A percentile compares a stretch with the other conserved stretches of the same genome.
Evolutionary conservation across 2,329 filamentous ascomycete genomes (phyloP).

Genomic region (Hypoxylon sp.): DNA sequence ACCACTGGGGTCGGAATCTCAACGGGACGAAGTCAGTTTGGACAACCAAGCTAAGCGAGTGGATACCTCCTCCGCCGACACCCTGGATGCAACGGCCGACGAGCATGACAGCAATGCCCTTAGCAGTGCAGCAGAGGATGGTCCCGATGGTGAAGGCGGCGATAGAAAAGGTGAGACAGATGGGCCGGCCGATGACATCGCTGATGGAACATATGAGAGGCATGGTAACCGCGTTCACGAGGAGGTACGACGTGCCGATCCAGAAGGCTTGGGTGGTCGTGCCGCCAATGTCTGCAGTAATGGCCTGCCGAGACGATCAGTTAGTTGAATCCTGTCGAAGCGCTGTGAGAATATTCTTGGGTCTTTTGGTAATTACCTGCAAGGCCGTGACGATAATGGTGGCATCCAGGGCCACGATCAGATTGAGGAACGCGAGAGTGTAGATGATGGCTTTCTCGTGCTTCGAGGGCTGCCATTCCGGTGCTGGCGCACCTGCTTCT

Average conservation of each 20-base stretch:
- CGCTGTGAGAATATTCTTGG: not conserved
- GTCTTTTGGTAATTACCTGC: constrained; percentile 23
- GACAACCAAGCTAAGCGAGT: constrained; percentile 51
- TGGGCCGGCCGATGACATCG: constrained; percentile 21
- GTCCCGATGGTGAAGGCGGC: constrained; percentile 54
- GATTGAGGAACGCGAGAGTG: constrained; percentile 35
- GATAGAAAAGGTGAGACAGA: constrained; percentile 47
- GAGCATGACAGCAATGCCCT: constrained; percentile 47
- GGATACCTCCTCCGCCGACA: constrained; percentile 52
- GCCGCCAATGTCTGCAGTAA: constrained; percentile 33
- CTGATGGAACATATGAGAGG: constrained; percentile 26
- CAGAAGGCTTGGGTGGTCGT: constrained; percentile 41
- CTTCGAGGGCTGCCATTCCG: constrained; percentile 35
- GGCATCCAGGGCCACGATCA: constrained; percentile 39
- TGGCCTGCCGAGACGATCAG: constrained; percentile 26
- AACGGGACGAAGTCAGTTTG: constrained; percentile 54
- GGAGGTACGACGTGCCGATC: constrained; percentile 44
- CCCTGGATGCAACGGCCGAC: constrained; percentile 51
- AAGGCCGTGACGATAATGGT: constrained; percentile 38
- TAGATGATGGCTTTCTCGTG: constrained; percentile 41
- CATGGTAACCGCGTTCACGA: constrained; percentile 44
- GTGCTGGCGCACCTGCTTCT: constrained; percentile 7
- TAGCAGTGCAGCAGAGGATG: constrained; percentile 49
- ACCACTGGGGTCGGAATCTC: constrained; percentile 52
- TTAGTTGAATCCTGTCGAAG: not conserved